These are phyloP conservation scores for Sindora glabra DNA, from an alignment of 306 rosid genomes.

Conservation along the genomic window DNA sequence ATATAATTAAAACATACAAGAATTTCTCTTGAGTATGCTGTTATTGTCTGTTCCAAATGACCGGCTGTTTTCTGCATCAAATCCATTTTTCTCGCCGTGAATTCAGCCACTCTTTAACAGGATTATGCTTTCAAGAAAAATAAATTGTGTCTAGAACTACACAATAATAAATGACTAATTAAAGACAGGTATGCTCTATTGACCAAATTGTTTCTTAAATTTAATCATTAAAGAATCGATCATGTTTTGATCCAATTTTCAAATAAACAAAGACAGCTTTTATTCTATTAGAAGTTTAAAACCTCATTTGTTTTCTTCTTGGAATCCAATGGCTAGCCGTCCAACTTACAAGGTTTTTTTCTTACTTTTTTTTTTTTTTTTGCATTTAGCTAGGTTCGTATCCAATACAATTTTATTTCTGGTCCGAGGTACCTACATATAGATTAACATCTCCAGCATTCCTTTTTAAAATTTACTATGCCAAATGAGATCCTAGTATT, in stretches of 20 bases:
- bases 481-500: background rate
- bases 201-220: constrained; percentile 1
- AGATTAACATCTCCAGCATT: constrained; percentile 3
- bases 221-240: constrained; percentile 5
- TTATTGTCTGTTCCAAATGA: background rate
- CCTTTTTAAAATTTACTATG: background rate
- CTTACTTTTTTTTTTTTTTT: too few relatives aligned
- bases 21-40: background rate
- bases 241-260: background rate
- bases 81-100: constrained; percentile 7
- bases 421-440: background rate
- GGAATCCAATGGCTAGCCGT: background rate
- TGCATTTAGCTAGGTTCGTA: too few relatives aligned
- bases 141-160: background rate
- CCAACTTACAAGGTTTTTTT: background rate
- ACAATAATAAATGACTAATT: constrained; percentile 15
- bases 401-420: background rate
- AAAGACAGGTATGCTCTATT: constrained; percentile 8
- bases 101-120: background rate
- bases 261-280: background rate
- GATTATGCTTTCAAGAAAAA: too few relatives aligned
- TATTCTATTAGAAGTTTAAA: too few relatives aligned
- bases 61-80: background rate
- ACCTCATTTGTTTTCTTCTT: background rate
- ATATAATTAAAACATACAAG: too few relatives aligned